Evolutionary conservation across 768 basidiomycete genomes (phyloP).

Genomic region (Leccinum obscurum): DNA sequence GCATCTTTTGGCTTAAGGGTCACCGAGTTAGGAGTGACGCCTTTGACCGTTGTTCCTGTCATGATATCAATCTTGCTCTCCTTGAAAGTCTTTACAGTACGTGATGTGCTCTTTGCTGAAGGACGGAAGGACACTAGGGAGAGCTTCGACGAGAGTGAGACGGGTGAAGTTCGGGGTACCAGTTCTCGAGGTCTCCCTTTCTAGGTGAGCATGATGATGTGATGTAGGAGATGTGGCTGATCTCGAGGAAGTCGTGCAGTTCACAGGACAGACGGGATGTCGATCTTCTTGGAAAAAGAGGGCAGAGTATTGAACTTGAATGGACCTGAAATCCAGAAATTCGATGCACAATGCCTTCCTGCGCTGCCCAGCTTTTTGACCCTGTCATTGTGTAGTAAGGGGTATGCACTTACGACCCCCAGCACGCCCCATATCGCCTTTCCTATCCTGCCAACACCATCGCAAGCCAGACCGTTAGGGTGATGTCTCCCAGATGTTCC

Average conservation of each 20-base stretch:
- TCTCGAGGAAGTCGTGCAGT: constrained; percentile 76
- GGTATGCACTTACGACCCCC: background rate
- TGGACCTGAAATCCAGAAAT: no score
- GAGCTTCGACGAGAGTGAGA: constrained; percentile 95
- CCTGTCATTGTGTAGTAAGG: no score
- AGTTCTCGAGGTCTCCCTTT: constrained; percentile 66
- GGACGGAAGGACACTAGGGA: constrained; percentile 93
- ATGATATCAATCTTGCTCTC: constrained; percentile 95
- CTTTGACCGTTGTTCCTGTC: constrained; percentile 91
- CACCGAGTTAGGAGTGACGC: constrained; percentile 78
- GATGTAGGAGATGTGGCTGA: background rate
- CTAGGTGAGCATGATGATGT: background rate
- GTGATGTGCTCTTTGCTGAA: constrained; percentile 91
- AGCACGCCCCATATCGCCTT: constrained; percentile 8
- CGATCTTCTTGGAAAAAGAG: no score
- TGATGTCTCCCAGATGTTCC: constrained; percentile 26
- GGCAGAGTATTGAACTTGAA: no score
- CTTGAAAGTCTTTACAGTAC: constrained; percentile 93
- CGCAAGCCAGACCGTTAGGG: constrained; percentile 37
- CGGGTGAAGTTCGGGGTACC: constrained; percentile 96
- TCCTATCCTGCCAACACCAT: constrained; percentile 45
- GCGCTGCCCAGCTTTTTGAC: background rate
- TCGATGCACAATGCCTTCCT: no score
- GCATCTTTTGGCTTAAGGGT: constrained; percentile 92
- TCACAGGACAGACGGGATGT: constrained; percentile 39